Conservation (phyloP, 2,329 filamentous ascomycete species). For the Penicillium sp. region DNA sequence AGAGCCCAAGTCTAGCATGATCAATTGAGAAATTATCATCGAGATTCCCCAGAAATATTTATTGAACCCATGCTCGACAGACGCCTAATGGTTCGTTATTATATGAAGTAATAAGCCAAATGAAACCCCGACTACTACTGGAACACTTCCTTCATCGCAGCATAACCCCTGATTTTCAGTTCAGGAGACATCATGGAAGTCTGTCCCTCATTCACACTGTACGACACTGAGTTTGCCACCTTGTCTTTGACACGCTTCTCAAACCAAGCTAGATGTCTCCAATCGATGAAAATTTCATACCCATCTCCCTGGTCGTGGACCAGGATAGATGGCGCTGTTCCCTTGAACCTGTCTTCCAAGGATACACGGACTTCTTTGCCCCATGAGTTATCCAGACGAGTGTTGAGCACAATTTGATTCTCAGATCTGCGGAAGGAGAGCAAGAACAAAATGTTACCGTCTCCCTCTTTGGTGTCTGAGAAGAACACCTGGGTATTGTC, state of each 20-base stretch:
- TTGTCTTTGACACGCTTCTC: conserved; percentile 10
- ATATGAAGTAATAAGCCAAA: background rate
- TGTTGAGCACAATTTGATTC: conserved; percentile 10
- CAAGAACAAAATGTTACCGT: conserved; percentile 10
- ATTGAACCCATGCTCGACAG: background rate
- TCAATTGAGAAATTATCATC: too few species aligned
- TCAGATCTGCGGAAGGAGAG: conserved; percentile 10
- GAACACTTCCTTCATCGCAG: background rate
- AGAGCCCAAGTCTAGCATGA: too few species aligned
- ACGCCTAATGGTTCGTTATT: background rate
- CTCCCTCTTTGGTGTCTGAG: background rate
- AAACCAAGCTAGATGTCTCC: conserved; percentile 4
- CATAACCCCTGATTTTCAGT: background rate
- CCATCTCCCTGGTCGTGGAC: conserved; percentile 9
- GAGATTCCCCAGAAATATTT: too few species aligned
- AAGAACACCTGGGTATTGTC: conserved; percentile 10
- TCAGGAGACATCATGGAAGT: background rate
- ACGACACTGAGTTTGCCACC: background rate
- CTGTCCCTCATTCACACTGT: background rate
- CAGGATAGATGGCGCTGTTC: conserved; percentile 3
- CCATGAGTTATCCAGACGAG: background rate
- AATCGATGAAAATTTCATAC: conserved; percentile 9
- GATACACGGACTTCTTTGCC: conserved; percentile 9
- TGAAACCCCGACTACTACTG: background rate
- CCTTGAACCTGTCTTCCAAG: conserved; percentile 1